Base-by-base conservation (phyloP, 257 asterid genomes). In the Solanum peruvianum region DNA sequence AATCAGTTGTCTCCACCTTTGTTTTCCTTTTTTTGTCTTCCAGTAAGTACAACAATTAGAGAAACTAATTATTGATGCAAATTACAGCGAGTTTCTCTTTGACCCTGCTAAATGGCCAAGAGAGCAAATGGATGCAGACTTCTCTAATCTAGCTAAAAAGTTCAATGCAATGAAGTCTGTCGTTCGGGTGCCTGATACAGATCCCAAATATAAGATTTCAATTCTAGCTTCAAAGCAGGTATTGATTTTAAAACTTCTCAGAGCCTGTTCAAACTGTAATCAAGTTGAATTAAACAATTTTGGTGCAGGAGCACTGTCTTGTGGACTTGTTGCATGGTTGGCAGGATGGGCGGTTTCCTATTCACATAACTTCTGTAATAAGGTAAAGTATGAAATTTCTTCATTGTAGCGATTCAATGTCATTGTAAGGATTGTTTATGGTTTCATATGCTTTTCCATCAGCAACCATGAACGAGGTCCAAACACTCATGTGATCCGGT, bases 211-310 rank as follows among this genome's bases (percentile, higher is more conserved):
- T 91, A 95, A 93, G 90, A 95, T 97, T 80, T 96, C 96, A 13
- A 77, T 97, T 83, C 89, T 97, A 89, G 97, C 94, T 90, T 97
- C 99, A 49, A 97, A 97, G 92, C 98, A 95, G 98, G 98, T 94
- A 44, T 70, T 85, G 44, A 10, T 75, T 73, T n/a, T 86, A 29
- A 85, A 47, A 58, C 44, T 71, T 35, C 37, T 69, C 67, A 35
- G 82, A 13, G 39, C 58, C 58, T 70, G 16, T 35, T 44, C 49
- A 44, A 77, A 45, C 52, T 71, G 31, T 72, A 37, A 72, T 37
- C 47, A 35, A 27, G 39, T 47, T 80, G 8, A 80, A 80, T 9
- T 80, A 80, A 71, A 49, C 25, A 42, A 11, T 60, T 39, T 82
- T 86, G 78, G 71, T 87, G 80, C 92, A 97, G 98, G 99, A 97